Percentiles rank a stretch among this genome's conserved stretches.
These are phyloP conservation scores for Phragmites australis DNA, from an alignment of 176 grass and related monocot genomes.

Conservation along the genomic window DNA sequence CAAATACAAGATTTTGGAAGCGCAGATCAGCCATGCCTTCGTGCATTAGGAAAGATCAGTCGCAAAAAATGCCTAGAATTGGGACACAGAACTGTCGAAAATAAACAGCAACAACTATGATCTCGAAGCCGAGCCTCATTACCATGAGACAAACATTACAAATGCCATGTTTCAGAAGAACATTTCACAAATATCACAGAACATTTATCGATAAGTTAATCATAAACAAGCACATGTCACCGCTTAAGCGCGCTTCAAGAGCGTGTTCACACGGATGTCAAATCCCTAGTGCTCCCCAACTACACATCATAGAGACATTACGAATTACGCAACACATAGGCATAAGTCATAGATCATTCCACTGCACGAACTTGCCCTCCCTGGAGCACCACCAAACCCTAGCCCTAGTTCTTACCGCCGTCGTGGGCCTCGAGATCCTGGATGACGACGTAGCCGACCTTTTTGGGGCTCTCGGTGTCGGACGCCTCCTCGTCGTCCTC, in stretches of 20 bases:
- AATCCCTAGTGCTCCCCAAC: not conserved
- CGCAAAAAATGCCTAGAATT: not conserved
- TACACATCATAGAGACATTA: conserved; percentile 20
- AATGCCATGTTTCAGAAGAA: not conserved
- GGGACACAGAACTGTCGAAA: not conserved
- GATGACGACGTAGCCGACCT: conserved; percentile 67
- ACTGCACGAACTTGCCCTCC: not conserved
- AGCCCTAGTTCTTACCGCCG: conserved; percentile 63
- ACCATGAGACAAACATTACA: not conserved
- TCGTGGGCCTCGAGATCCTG: conserved; percentile 37
- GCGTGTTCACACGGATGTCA: conserved; percentile 35
- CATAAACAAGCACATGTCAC: conserved; percentile 27
- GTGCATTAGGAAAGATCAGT: not conserved
- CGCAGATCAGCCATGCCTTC: not conserved
- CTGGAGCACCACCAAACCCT: conserved; percentile 31
- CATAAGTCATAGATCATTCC: not conserved
- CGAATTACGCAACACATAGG: not conserved
- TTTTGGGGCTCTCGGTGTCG: conserved; percentile 65
- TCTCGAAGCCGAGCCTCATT: not conserved
- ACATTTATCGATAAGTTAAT: conserved; percentile 26
- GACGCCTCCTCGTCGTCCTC: conserved; percentile 54
- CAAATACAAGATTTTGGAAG: not conserved
- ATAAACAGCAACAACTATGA: not conserved
- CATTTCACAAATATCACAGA: conserved; percentile 6
- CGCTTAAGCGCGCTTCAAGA: conserved; percentile 9